Evolutionary conservation across 73 alveolate species (phyloP).

Genomic region (Uronychia binucleata): DNA sequence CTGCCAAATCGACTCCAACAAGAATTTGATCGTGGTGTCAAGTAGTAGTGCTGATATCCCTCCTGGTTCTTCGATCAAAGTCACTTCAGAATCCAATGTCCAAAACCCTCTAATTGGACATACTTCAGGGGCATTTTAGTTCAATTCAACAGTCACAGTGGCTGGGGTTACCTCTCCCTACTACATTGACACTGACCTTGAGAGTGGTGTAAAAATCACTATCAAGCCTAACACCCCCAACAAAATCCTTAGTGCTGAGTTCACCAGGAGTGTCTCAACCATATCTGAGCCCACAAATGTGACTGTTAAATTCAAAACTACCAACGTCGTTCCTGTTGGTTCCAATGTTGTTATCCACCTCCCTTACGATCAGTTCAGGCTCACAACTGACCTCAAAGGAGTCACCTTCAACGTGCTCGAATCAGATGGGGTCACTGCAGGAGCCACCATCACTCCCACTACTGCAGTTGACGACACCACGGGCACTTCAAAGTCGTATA

Average conservation of each 20-base stretch:
- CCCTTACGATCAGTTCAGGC: not conserved
- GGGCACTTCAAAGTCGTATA: not conserved
- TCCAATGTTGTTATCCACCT: not conserved
- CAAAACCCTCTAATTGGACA: not conserved
- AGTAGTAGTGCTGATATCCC: not conserved
- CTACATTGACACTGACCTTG: not conserved
- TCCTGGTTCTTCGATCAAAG: not conserved
- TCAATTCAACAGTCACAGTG: not conserved
- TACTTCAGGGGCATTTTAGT: not conserved
- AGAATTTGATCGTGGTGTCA: not conserved
- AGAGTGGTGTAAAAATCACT: not conserved
- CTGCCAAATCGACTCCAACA: not conserved
- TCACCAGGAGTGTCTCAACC: not conserved
- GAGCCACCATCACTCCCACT: not conserved
- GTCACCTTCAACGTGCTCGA: not conserved
- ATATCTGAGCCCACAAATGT: not conserved
- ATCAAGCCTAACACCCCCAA: not conserved
- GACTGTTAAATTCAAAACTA: not conserved
- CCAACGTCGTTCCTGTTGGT: not conserved
- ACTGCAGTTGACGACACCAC: not conserved
- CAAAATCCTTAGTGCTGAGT: not conserved
- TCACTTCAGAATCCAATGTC: not conserved
- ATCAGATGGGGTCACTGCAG: not conserved
- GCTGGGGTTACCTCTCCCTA: not conserved
- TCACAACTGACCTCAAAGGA: not conserved